A percentile compares a stretch with the other conserved stretches of the same genome.
Evolutionary conservation across 208 protist species (phyloP).

Genomic region (Tritrichomonas foetus): DNA sequence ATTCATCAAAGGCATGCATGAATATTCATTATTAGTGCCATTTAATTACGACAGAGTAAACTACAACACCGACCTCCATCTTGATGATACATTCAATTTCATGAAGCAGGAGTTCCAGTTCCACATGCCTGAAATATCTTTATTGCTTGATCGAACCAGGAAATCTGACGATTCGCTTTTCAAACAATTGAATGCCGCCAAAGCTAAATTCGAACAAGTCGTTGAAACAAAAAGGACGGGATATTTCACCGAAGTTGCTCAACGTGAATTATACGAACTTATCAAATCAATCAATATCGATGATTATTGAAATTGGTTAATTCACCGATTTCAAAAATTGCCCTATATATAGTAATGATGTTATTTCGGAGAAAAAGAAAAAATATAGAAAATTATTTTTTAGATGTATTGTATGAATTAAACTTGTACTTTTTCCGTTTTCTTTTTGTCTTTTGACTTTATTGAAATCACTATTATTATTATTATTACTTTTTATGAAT

Average conservation of each 20-base stretch:
- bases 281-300: background rate
- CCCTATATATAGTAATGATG: too few relatives aligned
- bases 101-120: background rate
- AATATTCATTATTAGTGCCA: background rate
- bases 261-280: background rate
- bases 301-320: background rate
- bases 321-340: too few relatives aligned
- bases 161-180: background rate
- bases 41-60: background rate
- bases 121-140: background rate
- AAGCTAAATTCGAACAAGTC: background rate
- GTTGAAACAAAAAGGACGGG: slow-evolving; percentile 9
- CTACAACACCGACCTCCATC: background rate
- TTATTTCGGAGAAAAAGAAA: too few relatives aligned
- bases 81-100: background rate
- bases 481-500: too few relatives aligned
- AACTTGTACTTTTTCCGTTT: too few relatives aligned
- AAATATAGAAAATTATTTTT: too few relatives aligned
- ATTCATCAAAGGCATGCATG: slow-evolving; percentile 26
- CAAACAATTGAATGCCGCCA: background rate
- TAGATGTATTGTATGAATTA: too few relatives aligned
- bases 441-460: too few relatives aligned
- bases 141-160: background rate
- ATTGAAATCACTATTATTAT: too few relatives aligned
- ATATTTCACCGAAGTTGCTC: slow-evolving; percentile 5